Conservation (phyloP, 2,329 filamentous ascomycete species). For the Epichloe coenophiala region DNA sequence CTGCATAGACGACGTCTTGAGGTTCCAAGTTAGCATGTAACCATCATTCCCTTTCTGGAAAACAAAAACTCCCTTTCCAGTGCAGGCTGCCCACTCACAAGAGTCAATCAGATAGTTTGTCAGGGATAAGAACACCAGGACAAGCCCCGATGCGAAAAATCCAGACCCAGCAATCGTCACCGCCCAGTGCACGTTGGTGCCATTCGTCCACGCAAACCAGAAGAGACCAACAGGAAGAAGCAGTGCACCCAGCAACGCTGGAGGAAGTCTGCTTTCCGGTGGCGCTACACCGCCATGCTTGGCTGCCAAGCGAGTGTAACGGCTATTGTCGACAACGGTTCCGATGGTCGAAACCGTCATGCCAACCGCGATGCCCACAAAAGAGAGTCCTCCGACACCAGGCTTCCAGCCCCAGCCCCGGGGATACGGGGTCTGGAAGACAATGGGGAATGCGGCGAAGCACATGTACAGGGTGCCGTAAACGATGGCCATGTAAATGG, state of each 20-base stretch:
- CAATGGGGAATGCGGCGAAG: slow-evolving; percentile 44
- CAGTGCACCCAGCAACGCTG: slow-evolving; percentile 45
- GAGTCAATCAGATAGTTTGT: slow-evolving; percentile 57
- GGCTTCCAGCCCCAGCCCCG: slow-evolving; percentile 39
- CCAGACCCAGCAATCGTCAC: slow-evolving; percentile 31
- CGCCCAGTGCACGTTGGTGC: slow-evolving; percentile 40
- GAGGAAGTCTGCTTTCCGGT: slow-evolving; percentile 49
- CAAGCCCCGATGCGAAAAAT: slow-evolving; percentile 41
- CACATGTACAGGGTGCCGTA: slow-evolving; percentile 42
- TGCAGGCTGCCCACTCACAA: slow-evolving; percentile 18
- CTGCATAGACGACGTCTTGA: slow-evolving; percentile 57
- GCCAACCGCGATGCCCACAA: slow-evolving; percentile 51
- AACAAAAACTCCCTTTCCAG: neutral
- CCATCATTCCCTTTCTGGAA: no score
- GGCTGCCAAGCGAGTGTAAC: slow-evolving; percentile 32
- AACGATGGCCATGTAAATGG: slow-evolving; percentile 49
- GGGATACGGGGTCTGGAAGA: slow-evolving; percentile 34
- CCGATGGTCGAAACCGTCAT: slow-evolving; percentile 44
- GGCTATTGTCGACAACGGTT: slow-evolving; percentile 37
- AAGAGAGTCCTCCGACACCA: slow-evolving; percentile 43
- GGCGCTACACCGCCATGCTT: slow-evolving; percentile 41
- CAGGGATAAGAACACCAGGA: slow-evolving; percentile 52
- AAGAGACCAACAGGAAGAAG: slow-evolving; percentile 47
- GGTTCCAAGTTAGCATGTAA: no score
- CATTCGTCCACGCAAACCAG: slow-evolving; percentile 54